Conservation (phyloP, 1,284 basidiomycete species). For the Rhizoctonia solani region DNA sequence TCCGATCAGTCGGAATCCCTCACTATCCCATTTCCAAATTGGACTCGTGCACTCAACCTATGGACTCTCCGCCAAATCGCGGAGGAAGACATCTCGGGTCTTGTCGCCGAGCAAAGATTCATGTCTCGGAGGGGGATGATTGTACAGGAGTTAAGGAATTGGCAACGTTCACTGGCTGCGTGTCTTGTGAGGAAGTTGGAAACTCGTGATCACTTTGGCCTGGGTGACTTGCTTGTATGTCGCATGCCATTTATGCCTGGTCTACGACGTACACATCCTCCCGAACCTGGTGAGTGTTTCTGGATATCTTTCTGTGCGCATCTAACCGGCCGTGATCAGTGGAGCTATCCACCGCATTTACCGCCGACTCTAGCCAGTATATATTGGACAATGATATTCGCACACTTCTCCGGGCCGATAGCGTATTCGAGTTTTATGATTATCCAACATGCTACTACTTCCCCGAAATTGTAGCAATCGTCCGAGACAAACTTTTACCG, state of each 20-base stretch:
- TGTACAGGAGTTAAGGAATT: background rate
- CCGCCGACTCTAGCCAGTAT: background rate
- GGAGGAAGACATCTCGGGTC: conserved; percentile 6
- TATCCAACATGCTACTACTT: background rate
- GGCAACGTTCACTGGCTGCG: conserved; percentile 1
- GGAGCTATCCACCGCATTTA: conserved; percentile 15
- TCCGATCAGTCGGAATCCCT: background rate
- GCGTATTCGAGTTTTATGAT: conserved; percentile 21
- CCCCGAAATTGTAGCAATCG: background rate
- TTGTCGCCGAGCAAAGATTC: background rate
- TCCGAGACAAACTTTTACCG: conserved; percentile 2
- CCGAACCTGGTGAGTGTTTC: background rate
- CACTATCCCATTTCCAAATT: conserved; percentile 14
- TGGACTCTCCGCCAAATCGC: background rate
- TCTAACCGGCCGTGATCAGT: background rate
- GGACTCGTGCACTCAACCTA: background rate
- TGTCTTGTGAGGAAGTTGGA: background rate
- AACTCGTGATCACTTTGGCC: background rate
- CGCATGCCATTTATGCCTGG: background rate
- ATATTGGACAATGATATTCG: background rate
- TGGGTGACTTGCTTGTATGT: background rate
- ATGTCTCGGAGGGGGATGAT: background rate
- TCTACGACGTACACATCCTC: background rate
- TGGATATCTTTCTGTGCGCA: too few relatives aligned
- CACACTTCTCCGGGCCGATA: conserved; percentile 21